Evolutionary conservation across 2,329 filamentous ascomycete genomes (phyloP), one percentile per base, ranked within the genome.

Genomic region (Tolypocladium nubicola): DNA sequence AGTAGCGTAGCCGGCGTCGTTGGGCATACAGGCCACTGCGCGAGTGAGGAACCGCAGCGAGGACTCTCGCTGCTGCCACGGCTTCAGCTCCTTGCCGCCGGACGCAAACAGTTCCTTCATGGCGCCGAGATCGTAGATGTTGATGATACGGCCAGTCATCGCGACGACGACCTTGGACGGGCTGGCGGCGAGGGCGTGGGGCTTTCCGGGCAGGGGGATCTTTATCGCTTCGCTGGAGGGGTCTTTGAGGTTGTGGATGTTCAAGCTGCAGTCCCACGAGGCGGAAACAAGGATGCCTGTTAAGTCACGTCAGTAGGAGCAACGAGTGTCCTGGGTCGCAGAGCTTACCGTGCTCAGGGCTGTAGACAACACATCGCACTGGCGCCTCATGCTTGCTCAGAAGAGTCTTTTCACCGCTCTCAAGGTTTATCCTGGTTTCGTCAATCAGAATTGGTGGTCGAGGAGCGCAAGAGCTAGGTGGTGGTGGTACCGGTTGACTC

Each of bases 41-140:
- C 94, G 84, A 1, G 93, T 97, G 79, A 97, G 90, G 75, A 96
- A 99, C 71, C 97, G 96, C 68, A 99, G 81, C 33, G 89, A 95
- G 55, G 90, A 96, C 72, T 99, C 94, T 60, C 94, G 85, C 65
- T 90, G 84, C 73, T 99, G 94, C 90, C 90, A 97, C 0, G 93
- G 92, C 68, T 89, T 82, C 56, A 91, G 67, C 23, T 75, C 74
- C 67, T 74, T 60, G 67, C 74, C 70, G 1, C 72, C 71, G 4
- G 66, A 64, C 10, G 76, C 71, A 47, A 86, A 75, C 7, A 83
- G 75, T 1, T 79, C 67, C 10, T 80, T 72, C 43, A 96, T 81
- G 30, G 85, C 75, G 53, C 84, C 79, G 38, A 99, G 81, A 68
- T 97, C 90, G 80, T 97, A 97, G 71, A 99, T 96, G 76, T 94